phyloP scores from a whole-genome alignment of 192 early-diverging fungal species.

The Rhizophlyctis rosea region DNA sequence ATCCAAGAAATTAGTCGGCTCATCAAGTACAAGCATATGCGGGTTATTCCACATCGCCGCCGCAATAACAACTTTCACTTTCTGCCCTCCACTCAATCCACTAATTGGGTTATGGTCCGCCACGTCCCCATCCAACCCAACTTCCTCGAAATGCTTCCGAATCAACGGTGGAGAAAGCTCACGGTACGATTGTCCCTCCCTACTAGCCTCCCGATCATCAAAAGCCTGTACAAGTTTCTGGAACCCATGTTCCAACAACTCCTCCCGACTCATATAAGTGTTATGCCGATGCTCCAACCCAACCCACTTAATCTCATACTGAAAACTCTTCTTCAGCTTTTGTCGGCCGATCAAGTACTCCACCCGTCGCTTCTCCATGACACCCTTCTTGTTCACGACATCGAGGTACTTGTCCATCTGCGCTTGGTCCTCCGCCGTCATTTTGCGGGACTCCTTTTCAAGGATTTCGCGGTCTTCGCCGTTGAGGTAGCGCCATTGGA shows the following conservation, averaged over 20 bases:
- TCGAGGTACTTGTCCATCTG: conserved; percentile 62
- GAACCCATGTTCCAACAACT: conserved; percentile 67
- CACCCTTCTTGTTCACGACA: conserved; percentile 35
- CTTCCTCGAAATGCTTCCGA: conserved; percentile 71
- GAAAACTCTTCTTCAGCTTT: conserved; percentile 76
- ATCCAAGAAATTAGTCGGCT: conserved; percentile 70
- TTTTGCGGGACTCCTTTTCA: conserved; percentile 68
- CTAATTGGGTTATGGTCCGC: conserved; percentile 66
- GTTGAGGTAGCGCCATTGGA: conserved; percentile 76
- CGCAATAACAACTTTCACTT: conserved; percentile 82
- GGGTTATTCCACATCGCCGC: conserved; percentile 86
- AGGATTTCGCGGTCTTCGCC: conserved; percentile 76
- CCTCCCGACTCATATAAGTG: conserved; percentile 68
- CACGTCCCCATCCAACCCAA: conserved; percentile 75
- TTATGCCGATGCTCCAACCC: conserved; percentile 66
- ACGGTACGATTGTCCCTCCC: conserved; percentile 67
- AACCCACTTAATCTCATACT: conserved; percentile 81
- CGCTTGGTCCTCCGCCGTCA: conserved; percentile 60
- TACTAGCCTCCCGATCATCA: conserved; percentile 71
- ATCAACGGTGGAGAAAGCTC: conserved; percentile 63
- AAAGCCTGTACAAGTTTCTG: conserved; percentile 73
- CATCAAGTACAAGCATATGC: conserved; percentile 70
- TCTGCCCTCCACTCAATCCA: conserved; percentile 75
- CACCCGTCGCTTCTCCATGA: conserved; percentile 55
- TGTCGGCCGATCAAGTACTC: conserved; percentile 55